Percentiles rank a stretch among this genome's conserved stretches.
These are phyloP conservation scores for Phoma sp. DNA, from an alignment of 2,329 filamentous ascomycete genomes.

Conservation along the genomic window DNA sequence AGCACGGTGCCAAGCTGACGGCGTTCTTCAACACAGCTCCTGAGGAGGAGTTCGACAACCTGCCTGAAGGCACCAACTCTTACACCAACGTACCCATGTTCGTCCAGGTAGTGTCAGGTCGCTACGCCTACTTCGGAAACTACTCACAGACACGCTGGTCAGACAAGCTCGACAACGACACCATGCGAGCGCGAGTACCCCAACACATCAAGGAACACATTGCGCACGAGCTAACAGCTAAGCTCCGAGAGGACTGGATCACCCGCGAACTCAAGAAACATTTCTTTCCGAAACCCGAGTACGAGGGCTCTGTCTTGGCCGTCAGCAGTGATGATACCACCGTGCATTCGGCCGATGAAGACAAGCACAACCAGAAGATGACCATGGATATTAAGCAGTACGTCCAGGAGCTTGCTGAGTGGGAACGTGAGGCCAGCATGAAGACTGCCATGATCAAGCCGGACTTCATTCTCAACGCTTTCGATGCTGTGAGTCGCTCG, in stretches of 20 bases:
- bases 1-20: slow-evolving; percentile 55
- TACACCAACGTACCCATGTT: slow-evolving; percentile 54
- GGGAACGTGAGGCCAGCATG: slow-evolving; percentile 49
- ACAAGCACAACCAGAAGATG: slow-evolving; percentile 33
- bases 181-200: slow-evolving; percentile 48
- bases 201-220: slow-evolving; percentile 48
- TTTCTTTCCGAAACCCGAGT: slow-evolving; percentile 52
- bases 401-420: slow-evolving; percentile 43
- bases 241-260: slow-evolving; percentile 51
- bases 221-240: slow-evolving; percentile 47
- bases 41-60: slow-evolving; percentile 34
- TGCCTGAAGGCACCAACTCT: slow-evolving; percentile 29
- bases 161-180: slow-evolving; percentile 54
- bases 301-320: slow-evolving; percentile 43
- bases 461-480: slow-evolving; percentile 49
- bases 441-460: slow-evolving; percentile 46
- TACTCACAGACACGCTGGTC: slow-evolving; percentile 54
- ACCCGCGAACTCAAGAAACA: slow-evolving; percentile 49
- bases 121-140: slow-evolving; percentile 54
- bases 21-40: slow-evolving; percentile 53
- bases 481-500: slow-evolving; percentile 40
- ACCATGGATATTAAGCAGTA: slow-evolving; percentile 43
- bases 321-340: slow-evolving; percentile 21
- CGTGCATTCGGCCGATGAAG: slow-evolving; percentile 26
- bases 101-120: slow-evolving; percentile 30